A percentile compares a stretch with the other conserved stretches of the same genome.
phyloP scores from a whole-genome alignment of 202 grass and related monocot genomes.

The Elaeis oleifera region DNA sequence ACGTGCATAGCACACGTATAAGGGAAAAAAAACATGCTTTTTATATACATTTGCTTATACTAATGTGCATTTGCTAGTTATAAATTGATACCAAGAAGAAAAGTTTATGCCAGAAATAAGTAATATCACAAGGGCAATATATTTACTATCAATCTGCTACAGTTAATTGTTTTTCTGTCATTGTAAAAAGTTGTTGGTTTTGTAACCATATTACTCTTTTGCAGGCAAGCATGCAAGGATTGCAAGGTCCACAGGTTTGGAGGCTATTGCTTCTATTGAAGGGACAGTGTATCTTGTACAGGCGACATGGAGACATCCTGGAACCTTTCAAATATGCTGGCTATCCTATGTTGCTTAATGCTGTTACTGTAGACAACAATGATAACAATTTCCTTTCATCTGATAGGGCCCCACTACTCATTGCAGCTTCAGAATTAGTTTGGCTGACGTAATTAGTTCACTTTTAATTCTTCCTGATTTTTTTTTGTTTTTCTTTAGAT shows the following conservation, averaged over 20 bases:
- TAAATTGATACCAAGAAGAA: too few relatives aligned
- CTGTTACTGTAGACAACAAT: constrained; percentile 85
- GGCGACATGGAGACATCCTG: constrained; percentile 80
- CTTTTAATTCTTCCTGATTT: background rate
- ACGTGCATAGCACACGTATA: too few relatives aligned
- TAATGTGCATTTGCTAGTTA: too few relatives aligned
- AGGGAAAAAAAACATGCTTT: too few relatives aligned
- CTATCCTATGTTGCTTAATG: constrained; percentile 96
- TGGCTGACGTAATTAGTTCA: constrained; percentile 79
- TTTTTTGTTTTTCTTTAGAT: constrained; percentile 25
- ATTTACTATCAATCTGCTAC: too few relatives aligned
- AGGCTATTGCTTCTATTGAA: constrained; percentile 88
- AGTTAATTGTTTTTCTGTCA: too few relatives aligned
- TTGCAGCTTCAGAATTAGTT: constrained; percentile 92
- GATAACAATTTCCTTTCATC: constrained; percentile 98
- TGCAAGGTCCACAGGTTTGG: constrained; percentile 96
- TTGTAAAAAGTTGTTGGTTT: too few relatives aligned
- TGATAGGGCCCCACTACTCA: constrained; percentile 79
- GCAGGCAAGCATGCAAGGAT: constrained; percentile 97
- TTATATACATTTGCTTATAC: too few relatives aligned
- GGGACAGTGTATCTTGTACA: constrained; percentile 96
- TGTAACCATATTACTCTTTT: background rate
- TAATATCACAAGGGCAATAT: too few relatives aligned
- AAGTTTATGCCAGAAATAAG: too few relatives aligned
- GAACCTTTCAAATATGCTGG: constrained; percentile 99